Base-by-base conservation (phyloP, 495 filamentous ascomycete genomes). In the Tuber calosporum region DNA sequence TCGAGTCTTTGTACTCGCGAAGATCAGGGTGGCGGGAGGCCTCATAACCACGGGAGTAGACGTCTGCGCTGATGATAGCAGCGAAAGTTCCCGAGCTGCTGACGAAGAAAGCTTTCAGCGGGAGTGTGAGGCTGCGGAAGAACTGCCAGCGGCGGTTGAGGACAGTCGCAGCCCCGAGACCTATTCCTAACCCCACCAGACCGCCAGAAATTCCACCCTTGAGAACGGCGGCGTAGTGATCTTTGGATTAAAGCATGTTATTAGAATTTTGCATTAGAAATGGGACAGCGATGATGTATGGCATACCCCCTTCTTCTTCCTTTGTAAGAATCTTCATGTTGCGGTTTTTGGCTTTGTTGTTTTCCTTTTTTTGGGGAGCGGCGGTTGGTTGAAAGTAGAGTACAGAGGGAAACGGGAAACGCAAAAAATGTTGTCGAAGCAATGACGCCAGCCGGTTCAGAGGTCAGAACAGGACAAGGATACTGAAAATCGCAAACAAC, bases 291-390 rank as follows among this genome's bases (percentile, higher is more conserved):
- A 38, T 58, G 73, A 72, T 22, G 20, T 19, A 19, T 74, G 45
- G 43, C 74, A 88, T 87, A 66, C 84, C 86, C 69, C 84, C 81
- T 85, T 97, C 93, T 86, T 97, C 92, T 88, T 97, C 93, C 81
- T 93, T 93, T 69, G 91, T 94, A 81, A 98, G 87, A 79, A 98
- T 84, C 89, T 97, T 98, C 94, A 98, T 98, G 62, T 68, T 26
- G 26, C n/a, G 43, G 17, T 68, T 22, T 26, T 45, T 17, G 26
- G 19, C 67, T n/a, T 62, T 41, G 67, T 68, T 9, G 26, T 26
- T 34, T 3, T 53, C 41, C n/a, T n/a, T 70, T 39, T 69, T 42
- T 20, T 1, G 19, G 62, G 19, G 39, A n/a, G 26, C 45, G 58
- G 39, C 36, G 62, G 37, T 34, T 30, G 17, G 67, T 45, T 26